Percentiles rank a stretch among this genome's conserved stretches.
Conservation (phyloP, 2,329 filamentous ascomycete genomes). For the Curvularia sp. region DNA sequence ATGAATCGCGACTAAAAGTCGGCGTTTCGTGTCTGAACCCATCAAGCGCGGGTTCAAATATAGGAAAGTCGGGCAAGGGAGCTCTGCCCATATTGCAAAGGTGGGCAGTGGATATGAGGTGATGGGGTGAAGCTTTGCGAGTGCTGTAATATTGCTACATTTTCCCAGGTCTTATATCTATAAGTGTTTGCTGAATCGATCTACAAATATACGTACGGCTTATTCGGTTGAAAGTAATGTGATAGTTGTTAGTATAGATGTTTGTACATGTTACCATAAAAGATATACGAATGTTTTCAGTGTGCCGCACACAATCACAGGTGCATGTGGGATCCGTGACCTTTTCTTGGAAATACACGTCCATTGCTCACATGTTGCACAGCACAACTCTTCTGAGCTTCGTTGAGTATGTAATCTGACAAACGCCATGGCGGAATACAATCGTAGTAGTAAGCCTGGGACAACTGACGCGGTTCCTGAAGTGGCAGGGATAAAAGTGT, state of each 20-base stretch:
- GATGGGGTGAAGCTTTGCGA: neutral
- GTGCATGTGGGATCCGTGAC: neutral
- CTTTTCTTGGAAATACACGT: neutral
- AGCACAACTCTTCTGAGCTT: neutral
- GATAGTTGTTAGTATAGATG: conserved; percentile 9
- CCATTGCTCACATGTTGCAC: neutral
- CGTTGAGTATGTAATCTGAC: neutral
- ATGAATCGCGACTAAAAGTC: conserved; percentile 25
- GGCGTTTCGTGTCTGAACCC: conserved; percentile 28
- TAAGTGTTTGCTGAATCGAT: conserved; percentile 11
- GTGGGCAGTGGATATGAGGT: neutral
- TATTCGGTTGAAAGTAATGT: neutral
- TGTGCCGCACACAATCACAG: neutral
- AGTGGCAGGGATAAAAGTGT: conserved; percentile 20
- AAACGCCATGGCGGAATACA: neutral
- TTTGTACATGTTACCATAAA: conserved; percentile 9
- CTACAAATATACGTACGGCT: neutral
- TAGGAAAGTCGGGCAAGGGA: neutral
- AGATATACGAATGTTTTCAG: neutral
- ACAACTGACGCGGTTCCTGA: conserved; percentile 15
- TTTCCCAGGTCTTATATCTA: neutral
- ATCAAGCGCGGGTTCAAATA: conserved; percentile 14
- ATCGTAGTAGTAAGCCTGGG: neutral
- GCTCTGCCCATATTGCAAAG: conserved; percentile 7
- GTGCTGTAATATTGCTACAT: neutral